Evolutionary conservation across 2,329 filamentous ascomycete species (phyloP), one percentile per base, ranked within the genome.

Genomic region (Colletotrichum sansevieriae): DNA sequence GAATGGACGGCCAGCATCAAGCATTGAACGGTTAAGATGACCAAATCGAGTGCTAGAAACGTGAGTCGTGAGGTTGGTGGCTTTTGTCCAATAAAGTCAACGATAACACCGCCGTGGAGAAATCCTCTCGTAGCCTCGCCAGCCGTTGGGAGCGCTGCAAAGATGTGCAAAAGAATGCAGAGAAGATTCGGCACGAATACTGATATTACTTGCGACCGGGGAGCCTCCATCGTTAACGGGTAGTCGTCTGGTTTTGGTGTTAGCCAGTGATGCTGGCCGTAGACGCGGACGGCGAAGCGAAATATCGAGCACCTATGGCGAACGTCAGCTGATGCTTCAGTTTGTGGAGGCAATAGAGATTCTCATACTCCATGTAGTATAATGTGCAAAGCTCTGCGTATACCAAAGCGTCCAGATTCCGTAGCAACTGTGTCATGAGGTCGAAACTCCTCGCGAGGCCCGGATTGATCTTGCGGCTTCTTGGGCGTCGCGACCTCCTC

Each of bases 301-400:
- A 90, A 84, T 75, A 91, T 85, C 37, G 89, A 91, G 76, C 88
- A 91, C 75, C 90, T 92, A 71, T 37, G 70, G 55, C 57, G 15
- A 46, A 61, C 56, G 69, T 74, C 60, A 72, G 71, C 63, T 52
- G 70, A 63, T 52, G n/a, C 3, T 25, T 57, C 44, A 43, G 22
- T 18, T 15, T 11, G 33, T 13, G 8, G 39, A 29, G 39, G 10
- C 18, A 47, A 35, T 3, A n/a, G 25, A 22, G 29, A 10, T 20
- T 18, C 59, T 85, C 29, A 29, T 82, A 92, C 90, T 92, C 90
- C 86, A 92, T 88, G 76, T 91, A 92, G 76, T 92, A 92, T 73
- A 92, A 73, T 49, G 86, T 83, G 74, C 87, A 90, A 65, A 92
- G 81, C 80, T 92, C 88, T 46, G 85, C 87, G 76, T 89, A 90